Base-by-base conservation (phyloP, 2,329 filamentous ascomycete species). In the Leptographium radiaticola region DNA sequence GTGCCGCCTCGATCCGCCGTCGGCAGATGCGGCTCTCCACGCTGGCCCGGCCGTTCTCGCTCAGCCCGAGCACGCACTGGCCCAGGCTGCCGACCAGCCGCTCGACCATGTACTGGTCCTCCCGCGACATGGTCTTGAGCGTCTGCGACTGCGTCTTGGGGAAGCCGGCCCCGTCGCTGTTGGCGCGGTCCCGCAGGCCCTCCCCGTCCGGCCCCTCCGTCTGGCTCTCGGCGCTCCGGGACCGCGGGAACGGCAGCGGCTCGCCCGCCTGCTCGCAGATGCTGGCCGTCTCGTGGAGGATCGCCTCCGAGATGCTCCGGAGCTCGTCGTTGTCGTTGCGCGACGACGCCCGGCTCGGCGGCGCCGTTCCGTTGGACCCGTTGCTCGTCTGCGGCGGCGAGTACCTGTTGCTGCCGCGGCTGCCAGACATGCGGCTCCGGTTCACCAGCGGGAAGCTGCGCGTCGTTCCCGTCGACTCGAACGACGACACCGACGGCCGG, bases 1-100 rank as follows among this genome's bases (percentile, higher is more conserved):
- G 80, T 6, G 89, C 89, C 52, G 81, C 79, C 59, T 94, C 87
- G 51, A 95, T 75, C 59, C 86, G 76, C 58, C 85, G 73, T 56
- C 88, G 75, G 66, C 86, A 81, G 56, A 84, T 73, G 53, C 82
- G 74, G 50, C 75, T 77, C 60, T 87, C 79, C 57, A 79, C 68
- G 60, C 75, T 74, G 55, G 76, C 68, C 59, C 70, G 69, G 59
- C 78, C 71, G 51, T 73, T 67, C 67, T 85, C 73, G 55, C 76
- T 72, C 57, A 84, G 61, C 34, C 74, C 77, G 10, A 83, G 64
- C 1, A 84, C 78, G 55, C 80, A 84, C 59, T 75, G 73, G 15
- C 80, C 80, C 0, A 84, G 67, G 58, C 74, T 77, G 2, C 74
- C 79, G 30, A 84, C 77, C 2, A 83, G 68, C 51, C 75, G 71